These are phyloP conservation scores for Panaeolus papilionaceus DNA, from an alignment of 768 basidiomycete genomes.

Conservation along the genomic window DNA sequence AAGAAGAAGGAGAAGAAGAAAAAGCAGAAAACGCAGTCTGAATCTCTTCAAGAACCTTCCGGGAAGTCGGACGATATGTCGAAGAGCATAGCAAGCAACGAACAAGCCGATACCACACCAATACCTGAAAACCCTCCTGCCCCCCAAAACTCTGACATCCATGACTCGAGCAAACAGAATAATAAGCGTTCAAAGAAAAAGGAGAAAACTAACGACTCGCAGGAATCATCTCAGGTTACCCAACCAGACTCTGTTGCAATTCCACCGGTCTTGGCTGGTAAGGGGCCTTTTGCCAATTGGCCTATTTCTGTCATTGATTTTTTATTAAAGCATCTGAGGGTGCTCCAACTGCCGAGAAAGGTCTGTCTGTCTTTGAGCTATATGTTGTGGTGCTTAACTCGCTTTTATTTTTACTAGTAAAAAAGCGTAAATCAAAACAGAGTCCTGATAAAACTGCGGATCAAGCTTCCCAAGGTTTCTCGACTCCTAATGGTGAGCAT, in stretches of 20 bases:
- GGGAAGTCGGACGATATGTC: background rate
- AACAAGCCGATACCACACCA: background rate
- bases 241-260: background rate
- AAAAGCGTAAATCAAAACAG: constrained; percentile 5
- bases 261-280: background rate
- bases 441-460: background rate
- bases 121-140: background rate
- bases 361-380: background rate
- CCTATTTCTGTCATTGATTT: background rate
- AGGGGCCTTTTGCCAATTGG: background rate
- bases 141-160: background rate
- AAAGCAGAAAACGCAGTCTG: constrained; percentile 10
- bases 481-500: background rate
- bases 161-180: constrained; percentile 11
- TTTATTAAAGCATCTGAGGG: background rate
- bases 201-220: background rate
- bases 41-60: background rate
- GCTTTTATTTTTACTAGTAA: background rate
- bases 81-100: background rate
- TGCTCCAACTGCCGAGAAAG: background rate
- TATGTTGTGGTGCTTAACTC: background rate
- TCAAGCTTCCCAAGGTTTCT: background rate
- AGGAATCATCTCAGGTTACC: background rate
- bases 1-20: constrained; percentile 16
- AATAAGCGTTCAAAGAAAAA: background rate